These are phyloP conservation scores for Trichophyton verrucosum DNA, from an alignment of 2,329 filamentous ascomycete genomes.

Conservation along the genomic window DNA sequence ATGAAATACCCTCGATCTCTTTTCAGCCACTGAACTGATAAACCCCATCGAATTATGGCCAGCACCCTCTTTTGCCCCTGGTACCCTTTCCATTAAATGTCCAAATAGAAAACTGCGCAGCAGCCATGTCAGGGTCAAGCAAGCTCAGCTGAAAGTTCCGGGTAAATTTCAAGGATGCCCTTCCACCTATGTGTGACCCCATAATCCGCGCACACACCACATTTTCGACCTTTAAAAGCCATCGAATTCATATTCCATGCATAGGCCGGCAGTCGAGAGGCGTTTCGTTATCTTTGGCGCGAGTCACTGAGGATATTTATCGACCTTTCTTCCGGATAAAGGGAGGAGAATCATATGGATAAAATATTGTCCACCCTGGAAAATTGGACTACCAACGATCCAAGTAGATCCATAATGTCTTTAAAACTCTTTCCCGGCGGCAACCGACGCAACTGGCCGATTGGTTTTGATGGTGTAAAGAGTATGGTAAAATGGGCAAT, in stretches of 20 bases:
- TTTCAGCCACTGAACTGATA: conserved; percentile 3
- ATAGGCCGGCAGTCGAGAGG: background rate
- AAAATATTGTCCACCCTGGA: background rate
- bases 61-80: conserved; percentile 4
- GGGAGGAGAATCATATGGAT: too few species aligned
- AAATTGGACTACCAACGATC: background rate
- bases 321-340: background rate
- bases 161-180: background rate
- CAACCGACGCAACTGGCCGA: background rate
- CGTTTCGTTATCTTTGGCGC: background rate
- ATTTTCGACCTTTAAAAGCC: background rate
- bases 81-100: conserved; percentile 3
- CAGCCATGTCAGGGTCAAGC: background rate
- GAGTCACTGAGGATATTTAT: background rate
- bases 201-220: background rate
- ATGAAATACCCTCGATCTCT: conserved; percentile 3
- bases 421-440: background rate
- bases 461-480: conserved; percentile 2
- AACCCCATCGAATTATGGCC: conserved; percentile 1
- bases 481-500: background rate
- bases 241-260: background rate
- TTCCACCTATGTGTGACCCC: background rate
- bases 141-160: background rate
- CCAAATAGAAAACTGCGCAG: background rate
- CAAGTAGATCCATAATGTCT: background rate